A percentile compares a stretch with the other conserved stretches of the same genome.
Conservation (phyloP, 352 stramenopile genomes). For the Phytophthora fragariae region DNA sequence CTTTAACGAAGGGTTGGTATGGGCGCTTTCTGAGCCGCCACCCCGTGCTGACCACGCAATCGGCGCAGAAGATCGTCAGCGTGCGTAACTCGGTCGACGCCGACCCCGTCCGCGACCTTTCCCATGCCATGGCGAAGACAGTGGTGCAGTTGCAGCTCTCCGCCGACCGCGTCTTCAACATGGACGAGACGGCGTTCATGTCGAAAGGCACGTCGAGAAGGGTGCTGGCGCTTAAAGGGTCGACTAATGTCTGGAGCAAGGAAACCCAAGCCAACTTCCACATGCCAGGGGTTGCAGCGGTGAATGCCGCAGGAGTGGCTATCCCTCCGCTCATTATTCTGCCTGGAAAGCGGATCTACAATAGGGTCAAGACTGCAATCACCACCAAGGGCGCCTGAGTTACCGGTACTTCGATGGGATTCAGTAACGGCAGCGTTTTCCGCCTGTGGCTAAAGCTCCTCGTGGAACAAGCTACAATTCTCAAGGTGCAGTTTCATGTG, state of each 20-base stretch:
- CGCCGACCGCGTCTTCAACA: constrained; percentile 19
- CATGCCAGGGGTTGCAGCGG: constrained; percentile 23
- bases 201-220: constrained; percentile 2
- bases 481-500: no score
- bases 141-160: constrained; percentile 11
- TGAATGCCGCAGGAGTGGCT: constrained; percentile 4
- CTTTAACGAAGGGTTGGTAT: constrained; percentile 24
- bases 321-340: constrained; percentile 20
- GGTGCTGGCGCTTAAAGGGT: constrained; percentile 24
- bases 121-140: constrained; percentile 14
- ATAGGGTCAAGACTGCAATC: neutral
- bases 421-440: constrained; percentile 14
- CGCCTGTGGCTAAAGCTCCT: no score
- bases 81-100: constrained; percentile 17
- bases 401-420: constrained; percentile 18
- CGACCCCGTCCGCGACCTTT: neutral
- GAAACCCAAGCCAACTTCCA: constrained; percentile 22
- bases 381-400: constrained; percentile 1
- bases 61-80: neutral
- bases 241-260: constrained; percentile 19
- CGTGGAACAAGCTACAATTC: no score
- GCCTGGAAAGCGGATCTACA: constrained; percentile 5
- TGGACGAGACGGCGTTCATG: constrained; percentile 24
- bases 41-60: neutral
- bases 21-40: constrained; percentile 12